Conservation (phyloP, 2,329 filamentous ascomycete genomes). For the Teratosphaeria gauchensis region DNA sequence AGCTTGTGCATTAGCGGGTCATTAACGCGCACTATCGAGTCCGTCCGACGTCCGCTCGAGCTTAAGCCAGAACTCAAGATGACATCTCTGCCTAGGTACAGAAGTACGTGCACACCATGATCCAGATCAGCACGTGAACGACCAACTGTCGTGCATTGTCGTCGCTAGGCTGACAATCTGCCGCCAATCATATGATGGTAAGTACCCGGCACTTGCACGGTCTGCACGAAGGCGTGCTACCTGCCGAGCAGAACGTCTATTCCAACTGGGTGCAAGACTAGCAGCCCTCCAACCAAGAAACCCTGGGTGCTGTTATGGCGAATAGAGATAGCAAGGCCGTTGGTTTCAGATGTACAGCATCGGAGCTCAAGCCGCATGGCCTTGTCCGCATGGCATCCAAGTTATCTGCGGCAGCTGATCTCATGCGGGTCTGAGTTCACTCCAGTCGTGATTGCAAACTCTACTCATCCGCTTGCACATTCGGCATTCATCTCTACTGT, state of each 20-base stretch:
- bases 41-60: neutral
- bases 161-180: neutral
- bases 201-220: neutral
- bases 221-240: too few relatives aligned
- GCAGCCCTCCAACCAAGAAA: neutral
- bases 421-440: neutral
- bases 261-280: too few relatives aligned
- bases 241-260: too few relatives aligned
- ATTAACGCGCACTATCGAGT: neutral
- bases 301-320: too few relatives aligned
- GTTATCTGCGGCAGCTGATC: neutral
- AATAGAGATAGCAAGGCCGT: neutral
- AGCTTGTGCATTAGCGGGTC: neutral
- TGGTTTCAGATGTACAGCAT: neutral
- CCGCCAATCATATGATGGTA: too few relatives aligned
- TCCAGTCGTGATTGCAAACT: too few relatives aligned
- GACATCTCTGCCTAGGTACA: too few relatives aligned
- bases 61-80: neutral
- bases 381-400: neutral
- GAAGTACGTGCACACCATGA: neutral
- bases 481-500: too few relatives aligned
- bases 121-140: neutral
- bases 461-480: too few relatives aligned
- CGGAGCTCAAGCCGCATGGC: neutral
- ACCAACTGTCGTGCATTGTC: too few relatives aligned